Conservation (phyloP, 352 stramenopile genomes). For the Thalassiosira hispida region DNA sequence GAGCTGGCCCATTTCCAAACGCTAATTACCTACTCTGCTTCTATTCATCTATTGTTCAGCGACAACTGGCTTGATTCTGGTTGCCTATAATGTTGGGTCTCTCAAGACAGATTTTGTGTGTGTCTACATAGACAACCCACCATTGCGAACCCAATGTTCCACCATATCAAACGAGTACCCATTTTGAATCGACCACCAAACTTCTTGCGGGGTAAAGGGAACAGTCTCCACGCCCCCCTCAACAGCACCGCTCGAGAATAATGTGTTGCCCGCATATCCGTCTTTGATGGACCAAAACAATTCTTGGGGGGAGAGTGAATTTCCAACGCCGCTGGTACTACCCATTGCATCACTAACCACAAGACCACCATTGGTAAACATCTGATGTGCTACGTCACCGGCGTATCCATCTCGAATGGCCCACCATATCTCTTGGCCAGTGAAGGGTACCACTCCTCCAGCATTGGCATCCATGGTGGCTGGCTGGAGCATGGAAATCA, state of each 20-base stretch:
- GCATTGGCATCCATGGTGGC: background rate
- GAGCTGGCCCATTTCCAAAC: too few relatives aligned
- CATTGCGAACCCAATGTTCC: slow-evolving; percentile 56
- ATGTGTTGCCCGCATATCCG: slow-evolving; percentile 44
- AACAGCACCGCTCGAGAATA: slow-evolving; percentile 17
- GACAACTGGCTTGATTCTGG: too few relatives aligned
- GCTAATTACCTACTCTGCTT: too few relatives aligned
- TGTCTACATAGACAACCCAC: slow-evolving; percentile 39
- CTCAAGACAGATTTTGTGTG: background rate
- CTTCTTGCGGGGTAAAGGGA: slow-evolving; percentile 52
- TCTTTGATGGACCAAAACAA: slow-evolving; percentile 38
- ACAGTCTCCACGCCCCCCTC: background rate
- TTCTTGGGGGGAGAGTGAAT: slow-evolving; percentile 42
- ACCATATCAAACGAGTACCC: slow-evolving; percentile 54
- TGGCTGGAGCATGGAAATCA: slow-evolving; percentile 14
- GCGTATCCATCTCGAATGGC: slow-evolving; percentile 55
- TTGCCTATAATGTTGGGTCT: too few relatives aligned
- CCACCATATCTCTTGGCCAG: slow-evolving; percentile 57
- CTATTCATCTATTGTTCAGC: too few relatives aligned
- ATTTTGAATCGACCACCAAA: slow-evolving; percentile 57
- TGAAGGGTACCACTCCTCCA: slow-evolving; percentile 44
- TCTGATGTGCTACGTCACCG: slow-evolving; percentile 39
- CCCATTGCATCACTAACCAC: slow-evolving; percentile 19
- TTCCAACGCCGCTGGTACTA: slow-evolving; percentile 9
- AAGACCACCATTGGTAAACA: slow-evolving; percentile 56